Conservation (phyloP, 2,329 filamentous ascomycete species). For the Aspergillus japonicus region DNA sequence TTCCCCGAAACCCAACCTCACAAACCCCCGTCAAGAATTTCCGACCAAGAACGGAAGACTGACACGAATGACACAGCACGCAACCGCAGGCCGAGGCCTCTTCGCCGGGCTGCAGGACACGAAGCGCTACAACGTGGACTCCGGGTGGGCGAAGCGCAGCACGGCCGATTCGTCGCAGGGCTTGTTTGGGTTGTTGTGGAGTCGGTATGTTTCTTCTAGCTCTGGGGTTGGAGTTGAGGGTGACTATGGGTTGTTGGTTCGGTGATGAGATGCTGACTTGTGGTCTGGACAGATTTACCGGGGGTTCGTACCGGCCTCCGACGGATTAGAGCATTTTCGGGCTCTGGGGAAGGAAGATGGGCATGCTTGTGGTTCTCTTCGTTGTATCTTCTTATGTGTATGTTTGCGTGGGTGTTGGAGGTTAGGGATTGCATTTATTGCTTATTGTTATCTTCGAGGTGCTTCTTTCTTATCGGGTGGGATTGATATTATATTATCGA, state of each 20-base stretch:
- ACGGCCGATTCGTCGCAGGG: constrained; percentile 15
- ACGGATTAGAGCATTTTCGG: background rate
- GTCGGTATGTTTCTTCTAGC: constrained; percentile 20
- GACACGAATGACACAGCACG: constrained; percentile 20
- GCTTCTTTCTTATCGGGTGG: too few species aligned
- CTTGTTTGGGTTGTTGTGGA: constrained; percentile 18
- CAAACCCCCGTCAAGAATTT: too few species aligned
- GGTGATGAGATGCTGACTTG: background rate
- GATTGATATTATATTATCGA: too few species aligned
- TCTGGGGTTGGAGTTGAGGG: background rate
- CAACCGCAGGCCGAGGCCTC: constrained; percentile 37
- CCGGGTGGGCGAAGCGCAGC: constrained; percentile 36
- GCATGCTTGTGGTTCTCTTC: too few species aligned
- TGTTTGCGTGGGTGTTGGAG: background rate
- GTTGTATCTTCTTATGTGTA: too few species aligned
- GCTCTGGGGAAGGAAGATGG: background rate
- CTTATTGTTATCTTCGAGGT: background rate
- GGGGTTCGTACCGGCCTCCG: constrained; percentile 1
- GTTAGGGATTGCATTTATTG: background rate
- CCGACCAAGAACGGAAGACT: background rate
- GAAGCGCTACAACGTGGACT: constrained; percentile 40
- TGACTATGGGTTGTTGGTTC: background rate
- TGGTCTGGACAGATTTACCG: background rate
- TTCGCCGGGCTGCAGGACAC: constrained; percentile 41
- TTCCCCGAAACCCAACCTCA: too few species aligned